Percentiles rank a stretch among this genome's conserved stretches.
These are phyloP conservation scores for Microcera coccophila DNA, from an alignment of 2,329 filamentous ascomycete species.

Conservation along the genomic window DNA sequence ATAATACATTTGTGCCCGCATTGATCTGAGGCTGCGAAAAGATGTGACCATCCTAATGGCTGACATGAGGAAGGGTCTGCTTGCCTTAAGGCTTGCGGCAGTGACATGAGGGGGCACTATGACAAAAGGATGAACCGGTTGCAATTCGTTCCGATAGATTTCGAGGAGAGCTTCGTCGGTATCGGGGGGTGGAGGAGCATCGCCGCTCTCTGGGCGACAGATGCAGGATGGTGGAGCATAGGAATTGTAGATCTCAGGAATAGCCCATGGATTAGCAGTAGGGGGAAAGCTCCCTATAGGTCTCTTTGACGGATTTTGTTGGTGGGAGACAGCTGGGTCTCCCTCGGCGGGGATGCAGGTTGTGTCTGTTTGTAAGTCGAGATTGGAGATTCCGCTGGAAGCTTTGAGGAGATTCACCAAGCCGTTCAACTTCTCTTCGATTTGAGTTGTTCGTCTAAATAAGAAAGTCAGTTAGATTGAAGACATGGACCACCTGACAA, in stretches of 20 bases:
- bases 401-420: slow-evolving; percentile 46
- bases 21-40: slow-evolving; percentile 43
- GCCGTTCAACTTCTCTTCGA: slow-evolving; percentile 48
- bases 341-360: slow-evolving; percentile 27
- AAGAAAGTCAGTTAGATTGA: too few species aligned
- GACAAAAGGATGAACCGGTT: slow-evolving; percentile 46
- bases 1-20: slow-evolving; percentile 48
- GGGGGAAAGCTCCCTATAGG: slow-evolving; percentile 11
- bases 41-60: slow-evolving; percentile 50
- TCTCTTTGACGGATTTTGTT: slow-evolving; percentile 22
- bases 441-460: slow-evolving; percentile 44
- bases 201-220: slow-evolving; percentile 41
- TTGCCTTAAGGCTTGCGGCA: slow-evolving; percentile 35
- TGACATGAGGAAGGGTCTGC: slow-evolving; percentile 46
- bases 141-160: slow-evolving; percentile 42
- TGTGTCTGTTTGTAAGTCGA: slow-evolving; percentile 22
- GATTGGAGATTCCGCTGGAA: slow-evolving; percentile 34
- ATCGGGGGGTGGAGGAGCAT: slow-evolving; percentile 38
- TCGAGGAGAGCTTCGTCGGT: slow-evolving; percentile 45
- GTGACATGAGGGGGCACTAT: slow-evolving; percentile 36
- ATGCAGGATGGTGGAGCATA: slow-evolving; percentile 45
- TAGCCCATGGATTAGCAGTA: slow-evolving; percentile 23
- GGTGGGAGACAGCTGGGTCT: slow-evolving; percentile 23
- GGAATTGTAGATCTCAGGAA: slow-evolving; percentile 44
- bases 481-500: too few species aligned